A percentile compares a stretch with the other conserved stretches of the same genome.
phyloP scores from a whole-genome alignment of 148 eudicot genomes.

The Cornus kousa region DNA sequence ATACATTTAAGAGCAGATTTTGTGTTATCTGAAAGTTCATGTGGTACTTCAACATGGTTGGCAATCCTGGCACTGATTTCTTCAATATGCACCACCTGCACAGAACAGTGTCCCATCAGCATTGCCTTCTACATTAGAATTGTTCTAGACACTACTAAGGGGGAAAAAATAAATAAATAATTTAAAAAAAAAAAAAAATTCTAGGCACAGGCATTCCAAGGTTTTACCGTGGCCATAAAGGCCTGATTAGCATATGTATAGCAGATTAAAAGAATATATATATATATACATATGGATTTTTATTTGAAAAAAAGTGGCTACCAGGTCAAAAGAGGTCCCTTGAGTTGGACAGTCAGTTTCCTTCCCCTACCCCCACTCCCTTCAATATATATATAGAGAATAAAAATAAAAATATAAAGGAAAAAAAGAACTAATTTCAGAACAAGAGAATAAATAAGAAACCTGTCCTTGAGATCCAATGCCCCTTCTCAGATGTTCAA shows the following conservation, averaged over 20 bases:
- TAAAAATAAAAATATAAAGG: background rate
- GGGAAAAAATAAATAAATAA: too few relatives aligned
- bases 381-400: too few relatives aligned
- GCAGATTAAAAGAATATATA: background rate
- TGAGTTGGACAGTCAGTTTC: background rate
- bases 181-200: background rate
- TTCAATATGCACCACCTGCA: conserved; percentile 89
- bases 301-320: background rate
- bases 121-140: background rate
- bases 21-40: conserved; percentile 57
- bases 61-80: conserved; percentile 67
- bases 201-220: background rate
- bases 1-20: conserved; percentile 52
- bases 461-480: conserved; percentile 89
- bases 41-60: conserved; percentile 63
- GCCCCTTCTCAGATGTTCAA: conserved; percentile 71
- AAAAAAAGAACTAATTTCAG: background rate
- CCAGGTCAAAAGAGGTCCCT: background rate
- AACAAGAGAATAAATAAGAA: conserved; percentile 8
- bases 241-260: background rate
- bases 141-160: background rate
- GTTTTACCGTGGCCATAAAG: background rate
- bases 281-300: background rate
- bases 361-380: background rate
- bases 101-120: conserved; percentile 9